These are phyloP conservation scores for Nigrograna mackinnonii DNA, from an alignment of 2,329 filamentous ascomycete genomes.

Conservation along the genomic window DNA sequence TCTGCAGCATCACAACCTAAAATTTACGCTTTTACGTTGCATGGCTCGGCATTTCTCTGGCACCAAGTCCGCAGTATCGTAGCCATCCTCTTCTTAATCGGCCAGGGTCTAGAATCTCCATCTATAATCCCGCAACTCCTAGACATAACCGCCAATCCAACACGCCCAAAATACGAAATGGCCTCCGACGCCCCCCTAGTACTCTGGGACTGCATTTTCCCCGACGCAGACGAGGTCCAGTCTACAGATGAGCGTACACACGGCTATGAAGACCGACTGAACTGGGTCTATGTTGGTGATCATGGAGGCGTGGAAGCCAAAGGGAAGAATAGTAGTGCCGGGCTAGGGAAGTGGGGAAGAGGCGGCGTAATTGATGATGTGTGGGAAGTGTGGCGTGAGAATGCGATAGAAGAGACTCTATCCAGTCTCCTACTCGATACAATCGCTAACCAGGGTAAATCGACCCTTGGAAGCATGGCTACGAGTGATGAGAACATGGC, in stretches of 20 bases:
- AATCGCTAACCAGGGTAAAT: constrained; percentile 47
- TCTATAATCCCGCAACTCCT: constrained; percentile 74
- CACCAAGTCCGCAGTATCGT: constrained; percentile 97
- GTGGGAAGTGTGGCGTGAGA: constrained; percentile 81
- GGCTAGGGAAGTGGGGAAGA: constrained; percentile 36
- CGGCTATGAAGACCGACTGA: constrained; percentile 62
- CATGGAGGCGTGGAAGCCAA: constrained; percentile 56
- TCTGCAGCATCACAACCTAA: constrained; percentile 47
- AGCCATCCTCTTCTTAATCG: constrained; percentile 88
- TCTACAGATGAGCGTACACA: constrained; percentile 40
- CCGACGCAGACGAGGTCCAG: constrained; percentile 48
- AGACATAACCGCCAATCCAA: constrained; percentile 70
- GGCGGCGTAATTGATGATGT: constrained; percentile 55
- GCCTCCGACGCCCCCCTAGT: constrained; percentile 88
- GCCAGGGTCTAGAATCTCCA: constrained; percentile 81
- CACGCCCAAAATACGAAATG: constrained; percentile 87
- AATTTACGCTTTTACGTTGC: constrained; percentile 85
- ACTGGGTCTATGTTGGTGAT: constrained; percentile 82
- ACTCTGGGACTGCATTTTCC: constrained; percentile 95
- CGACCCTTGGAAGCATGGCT: constrained; percentile 18
- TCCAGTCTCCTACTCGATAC: constrained; percentile 73
- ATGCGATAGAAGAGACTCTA: constrained; percentile 89
- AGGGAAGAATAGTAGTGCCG: constrained; percentile 16
- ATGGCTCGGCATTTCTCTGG: constrained; percentile 94
- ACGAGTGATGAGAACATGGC: constrained; percentile 4